Evolutionary conservation across 2,329 filamentous ascomycete species (phyloP).

Genomic region (Arthroderma uncinatum): DNA sequence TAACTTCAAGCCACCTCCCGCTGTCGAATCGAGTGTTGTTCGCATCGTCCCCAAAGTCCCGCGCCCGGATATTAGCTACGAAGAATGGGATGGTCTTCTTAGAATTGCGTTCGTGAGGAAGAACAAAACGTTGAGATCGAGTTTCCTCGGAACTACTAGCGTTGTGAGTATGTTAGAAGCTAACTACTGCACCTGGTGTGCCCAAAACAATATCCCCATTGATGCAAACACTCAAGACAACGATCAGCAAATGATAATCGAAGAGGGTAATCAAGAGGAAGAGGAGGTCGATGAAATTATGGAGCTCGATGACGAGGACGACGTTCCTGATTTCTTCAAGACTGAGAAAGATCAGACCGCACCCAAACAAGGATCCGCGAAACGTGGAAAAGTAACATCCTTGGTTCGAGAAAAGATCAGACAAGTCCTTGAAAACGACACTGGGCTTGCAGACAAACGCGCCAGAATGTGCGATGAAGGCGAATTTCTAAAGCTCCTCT

Average conservation of each 20-base stretch:
- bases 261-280: slow-evolving; percentile 22
- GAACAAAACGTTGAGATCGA: slow-evolving; percentile 78
- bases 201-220: slow-evolving; percentile 67
- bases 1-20: slow-evolving; percentile 90
- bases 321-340: slow-evolving; percentile 76
- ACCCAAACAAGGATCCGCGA: slow-evolving; percentile 51
- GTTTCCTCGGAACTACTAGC: slow-evolving; percentile 68
- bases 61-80: slow-evolving; percentile 77
- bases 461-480: slow-evolving; percentile 83
- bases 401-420: slow-evolving; percentile 79
- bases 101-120: slow-evolving; percentile 74
- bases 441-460: slow-evolving; percentile 67
- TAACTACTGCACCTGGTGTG: slow-evolving; percentile 85
- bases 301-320: slow-evolving; percentile 47
- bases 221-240: slow-evolving; percentile 50
- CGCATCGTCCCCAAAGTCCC: slow-evolving; percentile 79
- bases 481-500: slow-evolving; percentile 73
- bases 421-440: slow-evolving; percentile 71
- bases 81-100: slow-evolving; percentile 88
- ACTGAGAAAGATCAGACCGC: slow-evolving; percentile 39
- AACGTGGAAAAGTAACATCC: slow-evolving; percentile 67
- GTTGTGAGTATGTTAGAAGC: slow-evolving; percentile 71
- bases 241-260: slow-evolving; percentile 24
- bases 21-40: slow-evolving; percentile 85
- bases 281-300: slow-evolving; percentile 44